Base-by-base conservation (phyloP, 495 filamentous ascomycete genomes). In the Xylaria cubensis region DNA sequence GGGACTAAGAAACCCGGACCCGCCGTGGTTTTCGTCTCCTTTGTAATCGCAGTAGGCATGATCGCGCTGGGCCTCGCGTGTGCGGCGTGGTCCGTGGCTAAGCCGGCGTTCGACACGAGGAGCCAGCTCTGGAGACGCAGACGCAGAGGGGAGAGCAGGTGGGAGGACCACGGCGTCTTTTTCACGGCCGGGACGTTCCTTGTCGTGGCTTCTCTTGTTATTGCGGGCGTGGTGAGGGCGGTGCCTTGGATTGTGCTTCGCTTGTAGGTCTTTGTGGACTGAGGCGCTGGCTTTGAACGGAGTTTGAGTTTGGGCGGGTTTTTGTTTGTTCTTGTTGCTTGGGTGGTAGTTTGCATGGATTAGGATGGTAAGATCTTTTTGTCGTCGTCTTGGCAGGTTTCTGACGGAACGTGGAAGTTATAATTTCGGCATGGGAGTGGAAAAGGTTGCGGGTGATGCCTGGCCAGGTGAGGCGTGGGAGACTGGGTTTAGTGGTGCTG, bases 81-180 rank as follows among this genome's bases (percentile, higher is more conserved):
- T 4, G 72, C 75, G 0, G 74, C 69, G 65, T 82, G 78, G 80
- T 66, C 70, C 15, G 65, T 74, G 39, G 72, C 77, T 2, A 72
- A 70, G 44, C 75, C 75, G n/a, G 76, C 73, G 0, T 81, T 80
- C 64, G 72, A 81, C 41, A 56, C 72, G 41, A 56, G 75, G 2
- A 80, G 78, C 50, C 75, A 74, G 17, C 58, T 81, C 24, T 75
- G 77, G 77, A 76, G 21, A 44, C 73, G 80, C 53, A 76, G 67
- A 36, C 64, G 63, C 24, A 67, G 34, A 50, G 74, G 76, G 15
- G 51, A 74, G 50, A 76, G 71, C 41, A 81, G 77, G 19, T 78
- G 72, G 72, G 68, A 65, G 44, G 80, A 82, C n/a, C 42, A 73
- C 1, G 44, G 48, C 8, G 39, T 78, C 4, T 72, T 81, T 50